Conservation (phyloP, 1,284 basidiomycete genomes). For the Leccinum angustisporum region DNA sequence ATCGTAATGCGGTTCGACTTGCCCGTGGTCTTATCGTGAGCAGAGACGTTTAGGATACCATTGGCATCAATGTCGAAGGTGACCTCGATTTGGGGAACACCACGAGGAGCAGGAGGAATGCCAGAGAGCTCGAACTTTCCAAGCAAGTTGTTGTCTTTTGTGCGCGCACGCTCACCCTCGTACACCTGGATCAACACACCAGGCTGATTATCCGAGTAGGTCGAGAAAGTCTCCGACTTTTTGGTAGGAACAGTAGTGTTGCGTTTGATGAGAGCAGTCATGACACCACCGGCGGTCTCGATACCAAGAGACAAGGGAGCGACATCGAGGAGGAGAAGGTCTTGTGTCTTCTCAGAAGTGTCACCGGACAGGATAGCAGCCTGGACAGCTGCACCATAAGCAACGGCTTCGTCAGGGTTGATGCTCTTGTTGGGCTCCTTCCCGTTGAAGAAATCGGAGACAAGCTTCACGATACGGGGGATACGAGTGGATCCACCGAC, state of each 20-base stretch:
- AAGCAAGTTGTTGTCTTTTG: conserved; percentile 99
- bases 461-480: conserved; percentile 96
- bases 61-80: conserved; percentile 99
- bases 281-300: conserved; percentile 98
- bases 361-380: conserved; percentile 98
- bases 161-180: conserved; percentile 99
- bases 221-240: conserved; percentile 99
- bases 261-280: conserved; percentile 96
- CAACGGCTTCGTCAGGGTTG: conserved; percentile 99
- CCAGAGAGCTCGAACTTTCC: conserved; percentile 99
- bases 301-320: conserved; percentile 96
- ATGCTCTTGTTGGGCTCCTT: conserved; percentile 96
- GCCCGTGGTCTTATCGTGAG: conserved; percentile 96
- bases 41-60: conserved; percentile 96
- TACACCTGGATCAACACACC: conserved; percentile 98
- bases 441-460: conserved; percentile 98
- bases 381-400: conserved; percentile 99
- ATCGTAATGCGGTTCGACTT: conserved; percentile 97
- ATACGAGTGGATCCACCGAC: conserved; percentile 99
- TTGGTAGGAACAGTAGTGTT: conserved; percentile 99
- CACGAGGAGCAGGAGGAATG: conserved; percentile 97
- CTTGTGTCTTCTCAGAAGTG: conserved; percentile 97
- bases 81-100: conserved; percentile 97
- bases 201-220: conserved; percentile 98
- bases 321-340: conserved; percentile 96